phyloP scores from a whole-genome alignment of 257 asterid genomes.

The Nicotiana undulata region DNA sequence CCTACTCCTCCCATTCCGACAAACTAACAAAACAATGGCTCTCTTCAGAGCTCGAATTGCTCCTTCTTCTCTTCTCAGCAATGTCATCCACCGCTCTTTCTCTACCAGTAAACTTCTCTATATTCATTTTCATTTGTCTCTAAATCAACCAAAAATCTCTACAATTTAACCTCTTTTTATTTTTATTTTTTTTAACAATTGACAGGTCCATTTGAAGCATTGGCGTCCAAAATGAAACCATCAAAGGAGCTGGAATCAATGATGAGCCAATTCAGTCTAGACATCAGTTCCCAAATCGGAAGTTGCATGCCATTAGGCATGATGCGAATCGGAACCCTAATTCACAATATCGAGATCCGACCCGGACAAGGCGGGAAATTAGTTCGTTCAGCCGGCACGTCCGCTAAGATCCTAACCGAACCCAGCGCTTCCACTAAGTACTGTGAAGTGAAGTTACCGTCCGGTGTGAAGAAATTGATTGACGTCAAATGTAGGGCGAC shows the following conservation, averaged over 20 bases:
- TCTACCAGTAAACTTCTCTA: neutral
- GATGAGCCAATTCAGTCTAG: slow-evolving; percentile 42
- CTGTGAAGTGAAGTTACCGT: slow-evolving; percentile 67
- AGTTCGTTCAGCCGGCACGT: slow-evolving; percentile 68
- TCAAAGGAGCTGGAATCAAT: slow-evolving; percentile 9
- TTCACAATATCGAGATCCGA: slow-evolving; percentile 87
- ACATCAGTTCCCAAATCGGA: slow-evolving; percentile 51
- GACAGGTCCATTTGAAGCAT: neutral
- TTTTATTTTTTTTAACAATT: neutral
- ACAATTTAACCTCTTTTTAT: neutral
- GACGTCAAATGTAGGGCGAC: slow-evolving; percentile 67
- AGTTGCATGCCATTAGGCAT: slow-evolving; percentile 51
- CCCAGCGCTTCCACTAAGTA: slow-evolving; percentile 60
- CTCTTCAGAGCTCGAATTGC: neutral
- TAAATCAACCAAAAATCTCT: neutral
- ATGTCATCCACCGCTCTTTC: neutral
- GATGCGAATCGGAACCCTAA: slow-evolving; percentile 64
- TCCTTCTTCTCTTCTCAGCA: neutral
- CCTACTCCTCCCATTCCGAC: neutral
- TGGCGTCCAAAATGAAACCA: neutral
- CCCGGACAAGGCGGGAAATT: slow-evolving; percentile 83
- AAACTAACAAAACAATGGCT: neutral
- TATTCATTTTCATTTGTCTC: neutral
- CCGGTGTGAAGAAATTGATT: slow-evolving; percentile 56
- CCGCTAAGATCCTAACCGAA: slow-evolving; percentile 65